These are phyloP conservation scores for Hypoxylon sp. DNA, from an alignment of 2,329 filamentous ascomycete genomes.

Conservation along the genomic window DNA sequence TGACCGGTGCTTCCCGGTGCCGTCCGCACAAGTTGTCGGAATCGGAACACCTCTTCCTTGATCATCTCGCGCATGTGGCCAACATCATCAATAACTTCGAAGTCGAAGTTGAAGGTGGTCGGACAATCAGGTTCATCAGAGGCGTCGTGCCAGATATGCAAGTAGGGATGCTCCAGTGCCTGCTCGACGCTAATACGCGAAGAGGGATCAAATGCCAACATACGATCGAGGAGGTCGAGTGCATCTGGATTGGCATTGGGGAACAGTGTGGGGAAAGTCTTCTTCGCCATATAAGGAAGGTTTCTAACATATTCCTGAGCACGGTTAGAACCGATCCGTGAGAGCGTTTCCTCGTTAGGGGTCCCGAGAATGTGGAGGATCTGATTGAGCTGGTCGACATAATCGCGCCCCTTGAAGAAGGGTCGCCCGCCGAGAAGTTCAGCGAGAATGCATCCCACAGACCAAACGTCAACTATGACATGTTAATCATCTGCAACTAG, in stretches of 20 bases:
- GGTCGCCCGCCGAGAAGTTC: constrained; percentile 95
- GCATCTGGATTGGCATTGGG: constrained; percentile 96
- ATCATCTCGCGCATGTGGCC: constrained; percentile 98
- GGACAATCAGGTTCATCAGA: constrained; percentile 96
- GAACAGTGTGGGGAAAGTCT: constrained; percentile 89
- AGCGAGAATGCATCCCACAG: constrained; percentile 96
- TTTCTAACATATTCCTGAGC: constrained; percentile 99
- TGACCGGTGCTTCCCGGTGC: constrained; percentile 59
- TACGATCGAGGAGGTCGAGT: constrained; percentile 93
- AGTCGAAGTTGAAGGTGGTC: constrained; percentile 96
- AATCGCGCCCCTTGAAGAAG: constrained; percentile 99
- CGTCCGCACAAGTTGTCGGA: constrained; percentile 76
- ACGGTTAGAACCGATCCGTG: constrained; percentile 92
- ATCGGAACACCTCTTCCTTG: constrained; percentile 90
- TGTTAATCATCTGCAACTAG: constrained; percentile 34
- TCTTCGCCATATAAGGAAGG: constrained; percentile 94
- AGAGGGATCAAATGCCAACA: constrained; percentile 97
- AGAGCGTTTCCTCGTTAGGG: constrained; percentile 93
- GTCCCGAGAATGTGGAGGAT: constrained; percentile 98
- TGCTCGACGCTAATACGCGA: constrained; percentile 94
- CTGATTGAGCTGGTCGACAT: constrained; percentile 99
- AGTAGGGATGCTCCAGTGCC: constrained; percentile 95
- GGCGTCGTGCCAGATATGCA: constrained; percentile 98
- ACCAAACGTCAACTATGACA: constrained; percentile 93
- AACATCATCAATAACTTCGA: constrained; percentile 97